phyloP scores from a whole-genome alignment of 306 rosid genomes.

The Lathyrus sativus region DNA sequence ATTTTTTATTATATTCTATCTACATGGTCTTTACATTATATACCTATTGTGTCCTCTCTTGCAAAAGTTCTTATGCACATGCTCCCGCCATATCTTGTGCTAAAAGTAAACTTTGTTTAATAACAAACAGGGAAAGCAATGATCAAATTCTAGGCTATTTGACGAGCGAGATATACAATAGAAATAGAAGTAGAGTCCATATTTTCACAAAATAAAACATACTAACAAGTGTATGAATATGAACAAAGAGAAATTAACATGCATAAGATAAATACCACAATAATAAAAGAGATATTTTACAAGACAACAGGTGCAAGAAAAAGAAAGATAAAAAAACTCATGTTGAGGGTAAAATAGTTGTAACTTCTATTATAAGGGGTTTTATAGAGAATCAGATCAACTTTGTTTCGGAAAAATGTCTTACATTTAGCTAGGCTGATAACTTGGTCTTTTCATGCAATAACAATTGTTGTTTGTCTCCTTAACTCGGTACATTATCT shows the following conservation, averaged over 20 bases:
- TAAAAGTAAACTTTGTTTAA: neutral
- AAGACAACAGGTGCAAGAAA: neutral
- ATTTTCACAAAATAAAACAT: neutral
- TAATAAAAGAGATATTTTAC: slow-evolving; percentile 14
- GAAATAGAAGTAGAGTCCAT: neutral
- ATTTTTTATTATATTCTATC: neutral
- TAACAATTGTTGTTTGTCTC: neutral
- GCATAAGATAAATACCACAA: neutral
- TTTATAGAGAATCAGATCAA: neutral
- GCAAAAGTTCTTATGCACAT: neutral
- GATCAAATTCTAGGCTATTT: neutral
- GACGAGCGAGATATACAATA: neutral
- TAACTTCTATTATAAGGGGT: neutral
- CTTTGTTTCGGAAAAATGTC: neutral
- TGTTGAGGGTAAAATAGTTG: neutral
- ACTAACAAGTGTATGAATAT: neutral
- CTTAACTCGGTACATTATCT: slow-evolving; percentile 9
- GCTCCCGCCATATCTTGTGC: neutral
- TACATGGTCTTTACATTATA: neutral
- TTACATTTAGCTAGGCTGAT: neutral
- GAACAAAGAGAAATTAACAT: slow-evolving; percentile 1
- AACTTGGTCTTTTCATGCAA: neutral
- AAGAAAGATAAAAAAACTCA: slow-evolving; percentile 2
- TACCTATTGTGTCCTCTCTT: neutral
- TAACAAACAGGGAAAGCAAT: neutral